Conservation (phyloP, 306 rosid species). For the Quercus ilex region DNA sequence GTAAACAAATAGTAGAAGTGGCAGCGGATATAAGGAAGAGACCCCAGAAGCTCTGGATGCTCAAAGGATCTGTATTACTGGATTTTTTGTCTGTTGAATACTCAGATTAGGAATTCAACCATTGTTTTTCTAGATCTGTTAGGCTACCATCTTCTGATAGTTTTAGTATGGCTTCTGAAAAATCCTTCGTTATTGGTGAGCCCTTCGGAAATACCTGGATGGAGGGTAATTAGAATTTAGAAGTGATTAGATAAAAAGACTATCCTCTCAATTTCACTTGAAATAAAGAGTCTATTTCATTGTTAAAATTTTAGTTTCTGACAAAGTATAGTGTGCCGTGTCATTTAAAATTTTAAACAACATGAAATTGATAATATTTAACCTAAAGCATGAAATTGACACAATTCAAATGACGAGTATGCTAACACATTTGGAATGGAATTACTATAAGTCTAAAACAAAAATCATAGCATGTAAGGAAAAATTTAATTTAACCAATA, state of each 20-base stretch:
- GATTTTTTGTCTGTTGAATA: constrained; percentile 25
- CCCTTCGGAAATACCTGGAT: constrained; percentile 69
- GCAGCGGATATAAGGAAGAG: constrained; percentile 50
- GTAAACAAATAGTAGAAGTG: constrained; percentile 47
- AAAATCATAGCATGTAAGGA: too few relatives aligned
- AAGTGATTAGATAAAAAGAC: neutral
- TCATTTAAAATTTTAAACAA: too few relatives aligned
- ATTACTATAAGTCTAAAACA: too few relatives aligned
- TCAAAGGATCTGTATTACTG: constrained; percentile 22
- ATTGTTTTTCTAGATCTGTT: constrained; percentile 27
- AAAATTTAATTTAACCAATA: too few relatives aligned
- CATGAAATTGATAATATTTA: too few relatives aligned
- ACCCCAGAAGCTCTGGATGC: constrained; percentile 48
- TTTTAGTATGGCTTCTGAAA: constrained; percentile 49
- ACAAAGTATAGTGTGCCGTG: too few relatives aligned
- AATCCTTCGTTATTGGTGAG: constrained; percentile 59
- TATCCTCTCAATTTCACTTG: neutral
- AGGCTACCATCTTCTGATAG: constrained; percentile 43
- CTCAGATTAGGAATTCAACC: constrained; percentile 23
- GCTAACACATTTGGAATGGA: too few relatives aligned
- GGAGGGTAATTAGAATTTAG: neutral
- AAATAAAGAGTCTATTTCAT: too few relatives aligned
- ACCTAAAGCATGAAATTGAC: too few relatives aligned
- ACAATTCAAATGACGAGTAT: too few relatives aligned
- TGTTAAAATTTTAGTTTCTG: too few relatives aligned